phyloP scores from a whole-genome alignment of 305 asterid genomes.

The Solanum hybrid region DNA sequence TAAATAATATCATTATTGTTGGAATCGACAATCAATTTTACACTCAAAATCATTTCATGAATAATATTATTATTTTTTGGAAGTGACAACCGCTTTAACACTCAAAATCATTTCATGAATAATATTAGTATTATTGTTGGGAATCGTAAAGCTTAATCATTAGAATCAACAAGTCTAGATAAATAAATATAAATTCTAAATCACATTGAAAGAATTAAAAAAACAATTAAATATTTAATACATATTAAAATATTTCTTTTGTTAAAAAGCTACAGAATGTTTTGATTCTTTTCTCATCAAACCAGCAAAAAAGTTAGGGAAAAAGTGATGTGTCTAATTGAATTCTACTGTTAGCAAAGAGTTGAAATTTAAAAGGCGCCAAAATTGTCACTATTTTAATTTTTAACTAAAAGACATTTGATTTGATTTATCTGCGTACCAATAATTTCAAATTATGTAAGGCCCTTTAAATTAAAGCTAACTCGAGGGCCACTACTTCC shows the following conservation, averaged over 20 bases:
- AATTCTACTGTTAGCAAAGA: background rate
- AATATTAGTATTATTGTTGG: too few species aligned
- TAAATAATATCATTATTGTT: background rate
- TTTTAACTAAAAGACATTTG: background rate
- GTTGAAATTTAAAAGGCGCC: conserved; percentile 1
- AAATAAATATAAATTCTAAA: background rate
- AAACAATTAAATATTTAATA: background rate
- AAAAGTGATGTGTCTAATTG: background rate
- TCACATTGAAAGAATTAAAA: background rate
- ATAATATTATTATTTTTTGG: background rate
- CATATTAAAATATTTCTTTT: background rate
- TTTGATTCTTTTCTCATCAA: background rate
- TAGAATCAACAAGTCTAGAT: background rate
- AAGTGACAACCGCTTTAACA: background rate
- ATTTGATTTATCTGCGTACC: background rate
- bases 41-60: background rate
- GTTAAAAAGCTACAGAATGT: background rate
- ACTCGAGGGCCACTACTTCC: background rate
- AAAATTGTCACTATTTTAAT: background rate
- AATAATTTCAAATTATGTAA: background rate
- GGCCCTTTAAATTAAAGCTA: background rate
- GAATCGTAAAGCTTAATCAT: background rate
- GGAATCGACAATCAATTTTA: background rate
- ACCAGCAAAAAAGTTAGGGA: background rate
- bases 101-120: background rate